A percentile compares a stretch with the other conserved stretches of the same genome.
These are phyloP conservation scores for Metschnikowia shivogae DNA, from an alignment of 805 yeast species.

Conservation along the genomic window DNA sequence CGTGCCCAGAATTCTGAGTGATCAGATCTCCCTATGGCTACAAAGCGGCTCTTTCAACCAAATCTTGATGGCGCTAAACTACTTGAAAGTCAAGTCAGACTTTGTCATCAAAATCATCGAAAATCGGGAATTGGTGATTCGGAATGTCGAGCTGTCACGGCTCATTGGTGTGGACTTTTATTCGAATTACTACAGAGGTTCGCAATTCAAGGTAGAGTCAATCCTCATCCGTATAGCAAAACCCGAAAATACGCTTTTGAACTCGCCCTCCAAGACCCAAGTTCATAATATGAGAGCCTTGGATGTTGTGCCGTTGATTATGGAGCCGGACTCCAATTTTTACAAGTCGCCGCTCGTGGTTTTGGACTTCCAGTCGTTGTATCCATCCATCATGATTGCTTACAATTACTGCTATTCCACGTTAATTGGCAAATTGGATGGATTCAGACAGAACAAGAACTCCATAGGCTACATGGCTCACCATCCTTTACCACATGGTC, in stretches of 20 bases:
- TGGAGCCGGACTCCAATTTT: conserved; percentile 86
- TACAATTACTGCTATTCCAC: conserved; percentile 88
- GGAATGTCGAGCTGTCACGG: conserved; percentile 79
- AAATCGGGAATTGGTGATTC: conserved; percentile 60
- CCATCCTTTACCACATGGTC: conserved; percentile 46
- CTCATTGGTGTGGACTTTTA: conserved; percentile 85
- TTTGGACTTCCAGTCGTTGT: conserved; percentile 87
- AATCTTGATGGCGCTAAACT: conserved; percentile 38
- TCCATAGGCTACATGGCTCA: conserved; percentile 52
- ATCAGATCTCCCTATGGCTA: conserved; percentile 42
- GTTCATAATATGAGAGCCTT: conserved; percentile 82
- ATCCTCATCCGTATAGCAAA: conserved; percentile 71
- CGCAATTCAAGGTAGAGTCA: conserved; percentile 92
- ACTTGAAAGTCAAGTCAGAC: conserved; percentile 43
- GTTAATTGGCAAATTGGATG: conserved; percentile 56
- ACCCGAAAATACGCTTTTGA: conserved; percentile 63
- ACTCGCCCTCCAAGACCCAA: conserved; percentile 76
- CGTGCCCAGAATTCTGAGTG: conserved; percentile 57
- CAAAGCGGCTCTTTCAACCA: conserved; percentile 34
- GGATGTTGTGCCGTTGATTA: conserved; percentile 82
- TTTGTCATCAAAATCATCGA: conserved; percentile 47
- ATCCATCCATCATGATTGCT: conserved; percentile 99
- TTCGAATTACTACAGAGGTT: conserved; percentile 85
- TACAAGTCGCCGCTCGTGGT: conserved; percentile 89
- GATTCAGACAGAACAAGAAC: conserved; percentile 45